Base-by-base conservation (phyloP, 1,284 basidiomycete species). In the Malassezia dermatis region DNA sequence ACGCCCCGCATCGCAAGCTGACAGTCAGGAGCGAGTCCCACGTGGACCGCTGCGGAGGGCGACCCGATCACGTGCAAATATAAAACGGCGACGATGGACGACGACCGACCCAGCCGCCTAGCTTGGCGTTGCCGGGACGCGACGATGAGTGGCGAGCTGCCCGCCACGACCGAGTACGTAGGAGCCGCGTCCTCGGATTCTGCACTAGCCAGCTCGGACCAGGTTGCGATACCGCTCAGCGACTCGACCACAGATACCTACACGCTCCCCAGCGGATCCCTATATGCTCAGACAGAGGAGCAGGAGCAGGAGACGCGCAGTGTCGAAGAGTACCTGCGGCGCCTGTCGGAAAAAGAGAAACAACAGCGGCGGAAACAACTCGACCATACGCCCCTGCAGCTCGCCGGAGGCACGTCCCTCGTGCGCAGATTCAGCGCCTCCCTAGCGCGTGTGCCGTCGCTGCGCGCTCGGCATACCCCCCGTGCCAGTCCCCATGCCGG, bases 51-150 rank as follows among this genome's bases (percentile, higher is more conserved):
- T 2, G 7, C 40, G 39, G 30, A 7, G 28, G 37, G 10, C 37
- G 7, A 32, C 51, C 51, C 51, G 51, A 47, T 53, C 51, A 53
- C 51, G 51, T 53, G 51, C 28, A n/a, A n/a, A 15, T n/a, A 32
- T 7, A 32, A 6, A 12, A 11, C 13, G 31, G 31, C 31, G 4
- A 34, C 32, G 32, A n/a, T 30, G 10, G 28, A 30, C 28, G 17
- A 39, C 37, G 37, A 17, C 37, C 37, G 37, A 39, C 21, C 37
- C 5, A 11, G 13, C n/a, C 8, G 4, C 15, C 37, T 39, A 11
- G 37, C 19, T 39, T 19, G 37, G 17, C 19, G 37, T 19, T 19
- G 17, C 32, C 17, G 21, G 37, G 37, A 21, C 37, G 41, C 27
- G 23, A 17, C 15, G 27, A 43, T 43, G 41, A 43, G 27, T 43